Base-by-base conservation (phyloP, 2,329 filamentous ascomycete genomes). In the Herpotrichia juniperi region DNA sequence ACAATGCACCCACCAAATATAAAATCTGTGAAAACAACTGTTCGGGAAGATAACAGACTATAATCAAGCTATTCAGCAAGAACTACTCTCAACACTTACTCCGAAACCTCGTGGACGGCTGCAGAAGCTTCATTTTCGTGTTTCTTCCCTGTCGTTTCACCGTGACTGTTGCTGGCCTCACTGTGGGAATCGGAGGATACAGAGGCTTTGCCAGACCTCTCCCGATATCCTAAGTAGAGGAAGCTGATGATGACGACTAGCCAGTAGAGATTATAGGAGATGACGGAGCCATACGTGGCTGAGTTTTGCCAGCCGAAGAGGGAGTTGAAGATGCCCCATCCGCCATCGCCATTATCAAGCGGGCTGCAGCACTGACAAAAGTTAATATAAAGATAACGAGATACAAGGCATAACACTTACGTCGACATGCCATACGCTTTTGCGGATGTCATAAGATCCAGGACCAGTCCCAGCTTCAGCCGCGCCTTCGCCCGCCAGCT, bases 221-320 rank as follows among this genome's bases (percentile, higher is more conserved):
- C 90, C 57, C 82, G 82, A 75, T 85, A 90, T 35, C 87, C 81
- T 79, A 93, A 81, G 28, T 77, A 59, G 12, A 85, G 54, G 68
- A 93, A 90, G 4, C 81, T 81, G 14, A 79, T 54, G 50, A 92
- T 91, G 59, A 91, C 81, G 8, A 78, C 79, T 45, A 94, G 75
- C 92, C 91, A 96, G 78, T 96, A 96, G 14, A 93, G 52, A 69
- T 94, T 96, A 77, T 96, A 96, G 1, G 89, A 87, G 57, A 96
- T 86, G 58, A 96, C 88, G 1, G 90, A 93, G 46, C 91, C 91
- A 64, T 93, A 92, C 1, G 91, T 96, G 4, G 90, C 92, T 11
- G 89, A 91, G 77, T 96, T 96, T 55, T 86, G 84, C 92, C 92
- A 96, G 52, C 92, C 91, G 10, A 96, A 80, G 47, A 96, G 81